A percentile compares a stretch with the other conserved stretches of the same genome.
These are phyloP conservation scores for Podospora pseudocomata DNA, from an alignment of 495 filamentous ascomycete genomes.

Conservation along the genomic window DNA sequence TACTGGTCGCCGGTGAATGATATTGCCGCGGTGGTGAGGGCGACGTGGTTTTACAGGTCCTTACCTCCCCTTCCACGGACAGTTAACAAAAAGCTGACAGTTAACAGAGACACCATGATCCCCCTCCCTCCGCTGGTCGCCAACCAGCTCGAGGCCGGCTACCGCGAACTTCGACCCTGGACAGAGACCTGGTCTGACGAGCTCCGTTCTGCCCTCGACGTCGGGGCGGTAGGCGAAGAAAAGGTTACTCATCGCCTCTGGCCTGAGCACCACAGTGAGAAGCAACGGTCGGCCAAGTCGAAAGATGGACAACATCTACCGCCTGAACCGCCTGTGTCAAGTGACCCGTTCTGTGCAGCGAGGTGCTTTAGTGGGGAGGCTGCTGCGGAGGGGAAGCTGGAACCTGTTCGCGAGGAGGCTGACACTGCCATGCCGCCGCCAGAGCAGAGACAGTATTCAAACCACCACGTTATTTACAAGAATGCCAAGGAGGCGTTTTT, in stretches of 20 bases:
- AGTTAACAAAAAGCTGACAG: slow-evolving; percentile 6
- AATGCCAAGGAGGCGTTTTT: slow-evolving; percentile 72
- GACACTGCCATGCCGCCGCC: slow-evolving; percentile 30
- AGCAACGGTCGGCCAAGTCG: slow-evolving; percentile 28
- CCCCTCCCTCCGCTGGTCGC: slow-evolving; percentile 86
- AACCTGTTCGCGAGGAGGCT: slow-evolving; percentile 39
- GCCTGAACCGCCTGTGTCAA: slow-evolving; percentile 47
- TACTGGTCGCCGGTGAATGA: slow-evolving; percentile 98
- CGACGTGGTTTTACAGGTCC: slow-evolving; percentile 85
- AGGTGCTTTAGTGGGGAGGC: slow-evolving; percentile 53
- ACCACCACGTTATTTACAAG: slow-evolving; percentile 78
- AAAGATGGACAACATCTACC: slow-evolving; percentile 32
- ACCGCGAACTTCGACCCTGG: slow-evolving; percentile 81
- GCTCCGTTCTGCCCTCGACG: slow-evolving; percentile 82
- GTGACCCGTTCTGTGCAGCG: slow-evolving; percentile 52
- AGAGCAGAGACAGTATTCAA: slow-evolving; percentile 52
- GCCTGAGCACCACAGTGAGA: slow-evolving; percentile 49
- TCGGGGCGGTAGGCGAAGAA: slow-evolving; percentile 84
- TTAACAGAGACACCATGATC: slow-evolving; percentile 70
- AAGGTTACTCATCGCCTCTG: slow-evolving; percentile 82
- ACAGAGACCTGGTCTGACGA: slow-evolving; percentile 92
- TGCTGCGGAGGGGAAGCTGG: slow-evolving; percentile 49
- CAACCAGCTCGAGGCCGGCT: slow-evolving; percentile 87
- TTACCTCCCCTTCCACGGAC: background rate
- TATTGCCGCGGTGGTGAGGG: slow-evolving; percentile 73